Percentiles rank a stretch among this genome's conserved stretches.
These are phyloP conservation scores for Fusarium clavum DNA, from an alignment of 2,329 filamentous ascomycete genomes.

Conservation along the genomic window DNA sequence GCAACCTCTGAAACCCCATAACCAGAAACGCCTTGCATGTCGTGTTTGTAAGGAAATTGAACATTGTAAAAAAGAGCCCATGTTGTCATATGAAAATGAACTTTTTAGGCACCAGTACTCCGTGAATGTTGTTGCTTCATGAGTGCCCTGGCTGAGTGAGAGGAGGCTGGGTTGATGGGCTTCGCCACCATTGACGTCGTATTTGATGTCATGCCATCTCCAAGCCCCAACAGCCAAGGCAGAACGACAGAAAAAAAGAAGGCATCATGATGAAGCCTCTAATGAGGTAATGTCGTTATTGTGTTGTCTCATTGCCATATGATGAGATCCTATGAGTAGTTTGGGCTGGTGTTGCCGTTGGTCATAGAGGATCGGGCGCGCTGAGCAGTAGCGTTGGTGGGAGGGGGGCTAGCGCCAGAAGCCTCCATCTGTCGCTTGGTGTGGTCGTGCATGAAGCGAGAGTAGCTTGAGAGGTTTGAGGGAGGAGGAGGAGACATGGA, in stretches of 20 bases:
- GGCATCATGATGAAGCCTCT: not conserved
- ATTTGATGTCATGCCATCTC: conserved; percentile 28
- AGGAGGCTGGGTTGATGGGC: conserved; percentile 16
- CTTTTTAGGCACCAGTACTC: conserved; percentile 32
- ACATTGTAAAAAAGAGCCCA: conserved; percentile 11
- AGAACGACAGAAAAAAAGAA: conserved; percentile 5
- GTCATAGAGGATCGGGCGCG: conserved; percentile 36
- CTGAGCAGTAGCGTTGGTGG: conserved; percentile 24
- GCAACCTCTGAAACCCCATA: not conserved
- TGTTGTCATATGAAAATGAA: conserved; percentile 32
- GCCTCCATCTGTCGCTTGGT: conserved; percentile 74
- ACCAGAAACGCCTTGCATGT: conserved; percentile 35
- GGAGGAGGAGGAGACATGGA: conserved; percentile 55
- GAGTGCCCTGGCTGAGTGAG: not conserved
- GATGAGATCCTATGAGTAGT: conserved; percentile 23
- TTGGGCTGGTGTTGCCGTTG: conserved; percentile 46
- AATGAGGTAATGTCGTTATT: not conserved
- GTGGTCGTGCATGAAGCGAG: conserved; percentile 72
- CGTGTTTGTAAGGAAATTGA: conserved; percentile 29
- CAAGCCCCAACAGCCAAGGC: conserved; percentile 5
- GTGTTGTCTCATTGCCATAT: not conserved
- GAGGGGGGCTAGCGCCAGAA: conserved; percentile 50
- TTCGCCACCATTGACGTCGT: conserved; percentile 38
- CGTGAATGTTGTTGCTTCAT: conserved; percentile 12
- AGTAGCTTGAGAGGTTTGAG: conserved; percentile 66